phyloP scores from a whole-genome alignment of 371 early-diverging fungal genomes.

The Mycotypha africana region DNA sequence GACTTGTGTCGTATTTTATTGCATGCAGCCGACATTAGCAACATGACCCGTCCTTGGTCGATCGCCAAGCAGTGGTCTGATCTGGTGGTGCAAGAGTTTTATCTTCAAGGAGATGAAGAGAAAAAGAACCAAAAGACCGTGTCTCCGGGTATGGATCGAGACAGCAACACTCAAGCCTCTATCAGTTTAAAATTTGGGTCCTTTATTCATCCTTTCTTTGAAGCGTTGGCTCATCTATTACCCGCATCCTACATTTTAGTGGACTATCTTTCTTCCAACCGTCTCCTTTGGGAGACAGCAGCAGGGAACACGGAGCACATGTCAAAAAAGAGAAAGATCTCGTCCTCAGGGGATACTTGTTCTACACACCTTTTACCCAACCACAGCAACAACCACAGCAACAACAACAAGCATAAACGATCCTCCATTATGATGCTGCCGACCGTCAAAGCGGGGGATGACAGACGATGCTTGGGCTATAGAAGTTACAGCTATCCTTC shows the following conservation, averaged over 20 bases:
- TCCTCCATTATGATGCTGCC: too few relatives aligned
- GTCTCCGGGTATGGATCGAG: constrained; percentile 87
- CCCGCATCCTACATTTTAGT: constrained; percentile 44
- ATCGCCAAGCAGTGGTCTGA: constrained; percentile 88
- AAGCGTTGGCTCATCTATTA: constrained; percentile 62
- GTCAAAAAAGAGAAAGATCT: constrained; percentile 1
- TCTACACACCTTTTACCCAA: too few relatives aligned
- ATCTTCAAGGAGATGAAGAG: constrained; percentile 83
- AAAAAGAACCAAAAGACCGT: constrained; percentile 61
- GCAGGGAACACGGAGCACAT: not conserved
- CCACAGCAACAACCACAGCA: too few relatives aligned
- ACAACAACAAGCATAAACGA: not conserved
- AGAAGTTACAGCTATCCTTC: constrained; percentile 12
- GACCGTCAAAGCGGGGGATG: too few relatives aligned
- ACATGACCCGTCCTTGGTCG: constrained; percentile 79
- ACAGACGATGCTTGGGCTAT: too few relatives aligned
- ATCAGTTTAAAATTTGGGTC: constrained; percentile 79
- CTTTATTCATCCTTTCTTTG: constrained; percentile 81
- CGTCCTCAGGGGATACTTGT: too few relatives aligned
- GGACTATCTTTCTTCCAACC: constrained; percentile 30
- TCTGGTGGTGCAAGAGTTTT: constrained; percentile 80
- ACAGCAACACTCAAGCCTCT: constrained; percentile 61
- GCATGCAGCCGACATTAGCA: constrained; percentile 89
- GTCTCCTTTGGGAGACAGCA: constrained; percentile 36
- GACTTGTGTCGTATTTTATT: constrained; percentile 61